phyloP scores from a whole-genome alignment of 352 stramenopile genomes.

The Pythium pyrilobum region DNA sequence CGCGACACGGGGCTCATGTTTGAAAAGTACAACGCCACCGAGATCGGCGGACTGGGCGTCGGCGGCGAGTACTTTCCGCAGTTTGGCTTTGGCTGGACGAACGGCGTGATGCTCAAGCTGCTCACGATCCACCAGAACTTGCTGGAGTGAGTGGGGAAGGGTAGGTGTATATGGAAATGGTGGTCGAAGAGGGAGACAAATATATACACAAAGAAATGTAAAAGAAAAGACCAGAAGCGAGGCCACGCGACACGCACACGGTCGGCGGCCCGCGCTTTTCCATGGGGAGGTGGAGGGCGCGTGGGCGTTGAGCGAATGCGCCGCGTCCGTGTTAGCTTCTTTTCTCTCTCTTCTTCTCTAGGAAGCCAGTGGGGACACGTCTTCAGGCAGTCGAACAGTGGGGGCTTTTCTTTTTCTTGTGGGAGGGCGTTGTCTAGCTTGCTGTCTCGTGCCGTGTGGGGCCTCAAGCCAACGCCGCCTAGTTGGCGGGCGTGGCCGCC shows the following conservation, averaged over 20 bases:
- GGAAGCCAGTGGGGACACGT: too few species aligned
- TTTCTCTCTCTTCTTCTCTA: slow-evolving; percentile 6
- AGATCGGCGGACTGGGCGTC: slow-evolving; percentile 54
- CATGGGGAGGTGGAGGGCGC: too few species aligned
- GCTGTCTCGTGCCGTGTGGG: not conserved
- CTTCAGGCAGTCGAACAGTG: too few species aligned
- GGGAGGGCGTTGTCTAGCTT: not conserved
- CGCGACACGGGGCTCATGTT: slow-evolving; percentile 78
- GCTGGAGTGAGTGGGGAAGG: slow-evolving; percentile 16
- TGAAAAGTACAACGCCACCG: slow-evolving; percentile 85
- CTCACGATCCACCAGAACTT: slow-evolving; percentile 75
- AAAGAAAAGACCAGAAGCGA: not conserved
- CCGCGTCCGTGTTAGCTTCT: too few species aligned
- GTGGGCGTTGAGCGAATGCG: too few species aligned
- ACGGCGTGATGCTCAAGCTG: slow-evolving; percentile 85
- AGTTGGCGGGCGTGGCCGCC: slow-evolving; percentile 47
- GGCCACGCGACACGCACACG: too few species aligned
- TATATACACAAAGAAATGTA: slow-evolving; percentile 11
- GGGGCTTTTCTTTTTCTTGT: not conserved
- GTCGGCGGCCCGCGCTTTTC: too few species aligned
- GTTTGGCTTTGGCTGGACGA: slow-evolving; percentile 86
- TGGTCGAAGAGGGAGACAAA: not conserved
- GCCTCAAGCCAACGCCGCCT: too few species aligned
- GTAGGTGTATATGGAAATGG: not conserved
- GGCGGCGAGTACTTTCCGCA: slow-evolving; percentile 88